These are phyloP conservation scores for Arachis stenosperma DNA, from an alignment of 306 rosid genomes.

Conservation along the genomic window DNA sequence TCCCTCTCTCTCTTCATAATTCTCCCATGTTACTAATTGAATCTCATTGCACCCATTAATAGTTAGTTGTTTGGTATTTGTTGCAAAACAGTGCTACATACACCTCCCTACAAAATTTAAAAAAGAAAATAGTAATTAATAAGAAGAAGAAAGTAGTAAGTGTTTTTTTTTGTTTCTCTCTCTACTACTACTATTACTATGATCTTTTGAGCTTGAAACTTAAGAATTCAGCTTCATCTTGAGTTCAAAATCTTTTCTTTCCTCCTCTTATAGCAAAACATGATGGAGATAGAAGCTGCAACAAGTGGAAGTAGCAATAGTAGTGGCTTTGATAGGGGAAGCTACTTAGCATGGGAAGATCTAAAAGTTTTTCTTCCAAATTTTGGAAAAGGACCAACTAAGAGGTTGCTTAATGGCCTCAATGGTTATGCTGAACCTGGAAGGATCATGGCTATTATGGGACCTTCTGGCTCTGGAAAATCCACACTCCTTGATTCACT, in stretches of 20 bases:
- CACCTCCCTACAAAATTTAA: too few relatives aligned
- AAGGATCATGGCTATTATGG: constrained; percentile 87
- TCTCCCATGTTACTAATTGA: constrained; percentile 30
- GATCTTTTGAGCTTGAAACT: not conserved
- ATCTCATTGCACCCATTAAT: constrained; percentile 45
- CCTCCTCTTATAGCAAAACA: not conserved
- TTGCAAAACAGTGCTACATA: constrained; percentile 1
- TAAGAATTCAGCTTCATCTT: not conserved
- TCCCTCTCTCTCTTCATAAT: constrained; percentile 50
- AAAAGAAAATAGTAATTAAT: too few relatives aligned
- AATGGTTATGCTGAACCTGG: constrained; percentile 88
- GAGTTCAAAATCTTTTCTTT: not conserved
- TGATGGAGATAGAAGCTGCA: constrained; percentile 61
- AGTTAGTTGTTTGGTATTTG: constrained; percentile 72
- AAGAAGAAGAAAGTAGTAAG: too few relatives aligned
- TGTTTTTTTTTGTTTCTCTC: too few relatives aligned
- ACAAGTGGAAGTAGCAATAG: constrained; percentile 1
- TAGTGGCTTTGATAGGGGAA: constrained; percentile 62
- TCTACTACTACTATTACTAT: not conserved
- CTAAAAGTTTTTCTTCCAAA: constrained; percentile 70
- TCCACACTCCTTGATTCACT: constrained; percentile 83
- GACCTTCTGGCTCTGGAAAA: constrained; percentile 94
- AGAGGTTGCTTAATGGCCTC: constrained; percentile 74
- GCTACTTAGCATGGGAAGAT: constrained; percentile 91
- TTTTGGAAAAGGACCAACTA: constrained; percentile 75